These are phyloP conservation scores for Boletus vinaceobasis DNA, from an alignment of 768 basidiomycete species.

Conservation along the genomic window DNA sequence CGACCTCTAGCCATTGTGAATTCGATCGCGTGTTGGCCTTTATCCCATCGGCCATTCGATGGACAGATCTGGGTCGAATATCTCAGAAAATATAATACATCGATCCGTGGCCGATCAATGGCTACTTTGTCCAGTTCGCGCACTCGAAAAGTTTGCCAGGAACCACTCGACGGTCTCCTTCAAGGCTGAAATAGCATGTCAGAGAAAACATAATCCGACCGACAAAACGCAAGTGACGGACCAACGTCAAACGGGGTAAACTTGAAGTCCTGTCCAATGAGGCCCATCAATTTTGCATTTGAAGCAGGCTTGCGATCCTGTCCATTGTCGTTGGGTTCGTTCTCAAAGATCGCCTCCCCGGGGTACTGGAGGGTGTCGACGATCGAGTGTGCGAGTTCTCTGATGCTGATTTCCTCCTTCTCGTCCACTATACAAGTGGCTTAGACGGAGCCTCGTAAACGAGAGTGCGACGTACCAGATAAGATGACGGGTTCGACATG, in stretches of 20 bases:
- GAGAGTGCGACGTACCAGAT: conserved; percentile 51
- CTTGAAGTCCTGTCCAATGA: conserved; percentile 69
- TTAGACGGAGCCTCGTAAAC: neutral
- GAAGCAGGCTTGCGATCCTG: conserved; percentile 97
- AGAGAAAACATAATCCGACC: neutral
- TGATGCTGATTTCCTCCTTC: conserved; percentile 92
- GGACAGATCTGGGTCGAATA: neutral
- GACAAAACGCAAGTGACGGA: conserved; percentile 29
- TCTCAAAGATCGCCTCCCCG: conserved; percentile 79
- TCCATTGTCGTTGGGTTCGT: conserved; percentile 64
- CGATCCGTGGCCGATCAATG: conserved; percentile 6
- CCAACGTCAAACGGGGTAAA: conserved; percentile 91
- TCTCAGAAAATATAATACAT: conserved; percentile 5
- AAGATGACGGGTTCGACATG: conserved; percentile 92
- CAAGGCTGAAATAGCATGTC: conserved; percentile 50
- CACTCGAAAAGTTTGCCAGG: conserved; percentile 71
- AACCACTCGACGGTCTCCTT: conserved; percentile 84
- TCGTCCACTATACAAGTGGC: conserved; percentile 68
- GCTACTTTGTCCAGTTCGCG: conserved; percentile 50
- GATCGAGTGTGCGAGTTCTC: conserved; percentile 85
- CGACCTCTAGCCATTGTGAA: no score
- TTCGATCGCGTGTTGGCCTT: neutral
- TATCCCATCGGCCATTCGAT: neutral
- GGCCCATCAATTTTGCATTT: conserved; percentile 75
- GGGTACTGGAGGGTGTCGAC: conserved; percentile 78